These are phyloP conservation scores for Argentina anserina DNA, from an alignment of 306 rosid genomes.

Conservation along the genomic window DNA sequence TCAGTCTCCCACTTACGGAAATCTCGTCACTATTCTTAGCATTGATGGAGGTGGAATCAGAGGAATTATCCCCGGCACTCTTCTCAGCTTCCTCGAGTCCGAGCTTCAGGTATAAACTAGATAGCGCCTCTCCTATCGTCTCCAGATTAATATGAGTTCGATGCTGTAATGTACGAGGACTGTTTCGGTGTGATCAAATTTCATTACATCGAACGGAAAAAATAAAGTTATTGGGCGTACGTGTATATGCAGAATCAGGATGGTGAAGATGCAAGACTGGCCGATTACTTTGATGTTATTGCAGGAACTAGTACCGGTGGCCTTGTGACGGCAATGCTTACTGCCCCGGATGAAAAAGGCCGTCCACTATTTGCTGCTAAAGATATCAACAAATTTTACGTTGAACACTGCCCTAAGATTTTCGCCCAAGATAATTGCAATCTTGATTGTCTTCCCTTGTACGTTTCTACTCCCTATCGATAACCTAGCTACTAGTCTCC, in stretches of 20 bases:
- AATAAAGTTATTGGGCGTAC: neutral
- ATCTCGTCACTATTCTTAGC: constrained; percentile 55
- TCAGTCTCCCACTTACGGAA: constrained; percentile 56
- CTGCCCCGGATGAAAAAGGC: neutral
- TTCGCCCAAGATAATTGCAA: constrained; percentile 6
- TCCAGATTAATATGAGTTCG: neutral
- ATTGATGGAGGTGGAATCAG: constrained; percentile 67
- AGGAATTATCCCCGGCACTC: constrained; percentile 54
- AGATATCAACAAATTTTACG: neutral
- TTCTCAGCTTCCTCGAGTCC: constrained; percentile 52
- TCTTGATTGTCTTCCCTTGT: constrained; percentile 6
- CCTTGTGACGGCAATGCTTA: constrained; percentile 9
- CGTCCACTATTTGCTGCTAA: constrained; percentile 1
- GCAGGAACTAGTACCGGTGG: constrained; percentile 11
- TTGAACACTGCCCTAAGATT: neutral
- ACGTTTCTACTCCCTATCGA: neutral
- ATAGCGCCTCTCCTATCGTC: neutral
- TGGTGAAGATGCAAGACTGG: constrained; percentile 11
- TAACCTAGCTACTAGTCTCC: neutral
- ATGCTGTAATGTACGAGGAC: neutral
- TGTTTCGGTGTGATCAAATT: neutral
- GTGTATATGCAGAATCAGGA: constrained; percentile 8
- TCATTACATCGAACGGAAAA: neutral
- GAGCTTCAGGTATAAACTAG: constrained; percentile 47
- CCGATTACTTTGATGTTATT: constrained; percentile 2